Percentiles rank a stretch among this genome's conserved stretches.
phyloP scores from a whole-genome alignment of 805 yeast species.

The Barnettozyma botsteinii region DNA sequence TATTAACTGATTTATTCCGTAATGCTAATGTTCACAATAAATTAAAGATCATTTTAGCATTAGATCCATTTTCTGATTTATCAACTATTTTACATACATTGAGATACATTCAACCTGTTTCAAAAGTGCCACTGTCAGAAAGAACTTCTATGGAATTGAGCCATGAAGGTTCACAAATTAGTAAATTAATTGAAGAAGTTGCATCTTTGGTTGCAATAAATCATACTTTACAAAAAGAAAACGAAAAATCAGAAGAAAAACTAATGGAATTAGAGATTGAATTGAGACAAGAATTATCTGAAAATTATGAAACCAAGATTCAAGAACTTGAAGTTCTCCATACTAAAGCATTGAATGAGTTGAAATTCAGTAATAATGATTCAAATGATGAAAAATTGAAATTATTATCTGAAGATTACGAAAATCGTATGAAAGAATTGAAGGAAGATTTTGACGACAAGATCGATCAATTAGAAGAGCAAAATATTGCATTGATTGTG shows the following conservation, averaged over 20 bases:
- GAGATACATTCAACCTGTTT: slow-evolving; percentile 25
- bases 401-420: slow-evolving; percentile 30
- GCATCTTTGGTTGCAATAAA: slow-evolving; percentile 14
- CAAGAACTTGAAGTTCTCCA: slow-evolving; percentile 34
- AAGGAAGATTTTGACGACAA: slow-evolving; percentile 11
- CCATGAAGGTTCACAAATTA: slow-evolving; percentile 6
- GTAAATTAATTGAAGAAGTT: slow-evolving; percentile 18
- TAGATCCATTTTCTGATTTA: slow-evolving; percentile 23
- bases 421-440: slow-evolving; percentile 25
- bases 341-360: slow-evolving; percentile 26
- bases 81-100: slow-evolving; percentile 22
- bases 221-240: slow-evolving; percentile 19
- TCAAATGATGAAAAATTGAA: slow-evolving; percentile 28
- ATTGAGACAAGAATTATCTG: slow-evolving; percentile 26
- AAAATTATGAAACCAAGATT: slow-evolving; percentile 30
- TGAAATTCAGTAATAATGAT: slow-evolving; percentile 25
- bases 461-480: background rate
- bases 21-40: slow-evolving; percentile 16
- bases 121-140: slow-evolving; percentile 19
- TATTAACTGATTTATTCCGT: slow-evolving; percentile 37
- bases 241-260: slow-evolving; percentile 19
- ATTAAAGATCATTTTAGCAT: slow-evolving; percentile 22
- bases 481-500: background rate
- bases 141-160: slow-evolving; percentile 16
- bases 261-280: slow-evolving; percentile 23